These are phyloP conservation scores for Magnolia changhungtana DNA, from an alignment of 164 flowering plant genomes.

Conservation along the genomic window DNA sequence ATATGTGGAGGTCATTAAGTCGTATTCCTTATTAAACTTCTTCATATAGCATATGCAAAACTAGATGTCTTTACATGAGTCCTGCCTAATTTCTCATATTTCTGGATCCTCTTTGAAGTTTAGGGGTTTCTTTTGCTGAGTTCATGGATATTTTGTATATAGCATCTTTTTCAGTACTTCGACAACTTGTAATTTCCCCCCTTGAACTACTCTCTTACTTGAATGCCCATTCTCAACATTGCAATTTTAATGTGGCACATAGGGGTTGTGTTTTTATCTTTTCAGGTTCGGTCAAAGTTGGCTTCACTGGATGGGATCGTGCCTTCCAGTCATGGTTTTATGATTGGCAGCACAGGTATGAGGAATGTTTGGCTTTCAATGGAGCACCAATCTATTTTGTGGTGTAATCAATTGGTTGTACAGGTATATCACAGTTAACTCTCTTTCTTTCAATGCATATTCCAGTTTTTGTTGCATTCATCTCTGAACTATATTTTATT, in stretches of 20 bases:
- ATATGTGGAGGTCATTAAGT: too few species aligned
- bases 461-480: background rate
- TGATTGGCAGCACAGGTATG: conserved; percentile 78
- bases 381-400: conserved; percentile 96
- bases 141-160: too few species aligned
- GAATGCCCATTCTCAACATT: background rate
- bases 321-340: conserved; percentile 86
- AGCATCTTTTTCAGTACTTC: too few species aligned
- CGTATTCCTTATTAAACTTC: too few species aligned
- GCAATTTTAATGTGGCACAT: background rate
- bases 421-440: conserved; percentile 53
- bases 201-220: too few species aligned
- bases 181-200: too few species aligned
- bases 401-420: conserved; percentile 98
- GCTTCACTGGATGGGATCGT: conserved; percentile 90
- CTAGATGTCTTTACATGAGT: too few species aligned
- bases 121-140: too few species aligned
- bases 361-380: conserved; percentile 96
- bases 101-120: too few species aligned
- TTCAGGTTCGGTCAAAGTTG: conserved; percentile 77
- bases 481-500: conserved; percentile 11
- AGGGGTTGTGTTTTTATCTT: conserved; percentile 3
- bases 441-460: background rate
- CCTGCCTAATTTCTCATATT: too few species aligned
- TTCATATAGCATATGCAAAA: too few species aligned